Percentiles rank a stretch among this genome's conserved stretches.
phyloP scores from a whole-genome alignment of 2,329 filamentous ascomycete species.

The Arthrocladium fulminans region DNA sequence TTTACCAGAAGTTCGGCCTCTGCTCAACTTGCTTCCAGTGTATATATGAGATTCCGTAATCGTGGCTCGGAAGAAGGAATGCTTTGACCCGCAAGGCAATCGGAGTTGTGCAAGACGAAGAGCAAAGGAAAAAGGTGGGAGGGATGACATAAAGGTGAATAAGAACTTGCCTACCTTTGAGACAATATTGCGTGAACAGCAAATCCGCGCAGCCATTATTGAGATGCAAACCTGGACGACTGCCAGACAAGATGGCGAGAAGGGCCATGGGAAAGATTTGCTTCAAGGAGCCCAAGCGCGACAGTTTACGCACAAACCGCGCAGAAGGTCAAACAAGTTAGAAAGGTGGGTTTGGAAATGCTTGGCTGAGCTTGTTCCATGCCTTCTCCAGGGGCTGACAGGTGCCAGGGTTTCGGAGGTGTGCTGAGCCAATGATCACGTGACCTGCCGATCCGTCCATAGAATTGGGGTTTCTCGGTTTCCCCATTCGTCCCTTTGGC shows the following conservation, averaged over 20 bases:
- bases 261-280: background rate
- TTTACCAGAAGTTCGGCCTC: background rate
- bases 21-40: background rate
- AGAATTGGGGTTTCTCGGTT: background rate
- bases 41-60: background rate
- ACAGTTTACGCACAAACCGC: constrained; percentile 6
- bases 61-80: background rate
- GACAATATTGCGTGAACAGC: constrained; percentile 7
- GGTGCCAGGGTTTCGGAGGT: too few relatives aligned
- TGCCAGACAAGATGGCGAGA: background rate
- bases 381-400: background rate
- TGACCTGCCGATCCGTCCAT: background rate
- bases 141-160: background rate
- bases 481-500: background rate
- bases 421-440: too few relatives aligned
- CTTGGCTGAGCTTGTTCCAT: constrained; percentile 6
- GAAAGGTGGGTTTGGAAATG: background rate
- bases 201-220: background rate
- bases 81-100: constrained; percentile 2
- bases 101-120: background rate
- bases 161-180: background rate
- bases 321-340: background rate
- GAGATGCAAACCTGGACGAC: background rate
- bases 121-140: background rate
- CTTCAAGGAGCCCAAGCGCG: too few relatives aligned